A percentile compares a stretch with the other conserved stretches of the same genome.
Evolutionary conservation across 805 yeast genomes (phyloP).

Genomic region (Starmerella potacharoeniae): DNA sequence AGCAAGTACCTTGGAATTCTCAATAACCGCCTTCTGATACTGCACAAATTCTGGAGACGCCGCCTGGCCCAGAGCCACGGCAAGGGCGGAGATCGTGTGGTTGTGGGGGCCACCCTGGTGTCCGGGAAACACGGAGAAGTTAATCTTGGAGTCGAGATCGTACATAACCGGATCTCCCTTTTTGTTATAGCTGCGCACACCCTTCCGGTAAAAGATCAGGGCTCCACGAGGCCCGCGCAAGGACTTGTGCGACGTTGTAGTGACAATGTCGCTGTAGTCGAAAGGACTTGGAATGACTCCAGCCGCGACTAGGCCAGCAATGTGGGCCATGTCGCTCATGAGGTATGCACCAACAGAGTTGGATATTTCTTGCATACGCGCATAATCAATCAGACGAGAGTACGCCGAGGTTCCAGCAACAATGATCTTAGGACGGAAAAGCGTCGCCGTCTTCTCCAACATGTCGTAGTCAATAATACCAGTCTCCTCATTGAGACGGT

Average conservation of each 20-base stretch:
- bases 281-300: slow-evolving; percentile 91
- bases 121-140: slow-evolving; percentile 97
- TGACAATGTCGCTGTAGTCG: slow-evolving; percentile 86
- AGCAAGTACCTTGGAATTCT: slow-evolving; percentile 72
- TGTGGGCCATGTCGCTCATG: slow-evolving; percentile 94
- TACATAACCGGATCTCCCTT: slow-evolving; percentile 80
- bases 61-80: slow-evolving; percentile 91
- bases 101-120: slow-evolving; percentile 99
- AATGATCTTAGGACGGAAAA: slow-evolving; percentile 87
- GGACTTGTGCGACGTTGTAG: slow-evolving; percentile 96
- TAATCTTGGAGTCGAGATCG: slow-evolving; percentile 82
- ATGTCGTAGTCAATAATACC: slow-evolving; percentile 88
- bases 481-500: slow-evolving; percentile 73
- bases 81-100: slow-evolving; percentile 92
- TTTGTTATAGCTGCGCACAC: slow-evolving; percentile 63
- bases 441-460: slow-evolving; percentile 65
- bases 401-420: slow-evolving; percentile 98
- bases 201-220: slow-evolving; percentile 93
- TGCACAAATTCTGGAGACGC: slow-evolving; percentile 74
- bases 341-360: slow-evolving; percentile 88
- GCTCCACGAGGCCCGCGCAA: slow-evolving; percentile 99
- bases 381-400: slow-evolving; percentile 80
- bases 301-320: slow-evolving; percentile 90
- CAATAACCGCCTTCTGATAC: slow-evolving; percentile 73
- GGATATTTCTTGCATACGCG: slow-evolving; percentile 80